Base-by-base conservation (phyloP, 2,329 filamentous ascomycete species). In the Alternaria burnsii region DNA sequence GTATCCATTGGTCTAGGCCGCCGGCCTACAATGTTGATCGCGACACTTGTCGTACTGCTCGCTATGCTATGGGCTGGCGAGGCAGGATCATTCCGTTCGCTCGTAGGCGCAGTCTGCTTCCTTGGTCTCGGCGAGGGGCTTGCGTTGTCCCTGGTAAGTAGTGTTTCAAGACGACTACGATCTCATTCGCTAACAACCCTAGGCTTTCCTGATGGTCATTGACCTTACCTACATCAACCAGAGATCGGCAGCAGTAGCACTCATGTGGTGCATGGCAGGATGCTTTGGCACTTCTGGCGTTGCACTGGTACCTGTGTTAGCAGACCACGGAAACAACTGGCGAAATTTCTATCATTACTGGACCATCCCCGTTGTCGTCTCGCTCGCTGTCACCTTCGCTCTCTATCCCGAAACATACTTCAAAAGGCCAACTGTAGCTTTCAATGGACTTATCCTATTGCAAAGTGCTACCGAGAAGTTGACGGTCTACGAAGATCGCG, bases 391-490 rank as follows among this genome's bases (percentile, higher is more conserved):
- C 2, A 67, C 70, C 1, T 72, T 78, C 30, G 61, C 78, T 22
- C 70, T 76, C 12, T 75, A 70, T 22, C 78, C 78, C 0, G 80
- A 81, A 47, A 81, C 78, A 1, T 81, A 78, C 62, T 82, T 81
- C 68, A 71, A 78, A 52, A 74, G 80, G 1, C 80, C 80, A 0
- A 76, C 76, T 0, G 72, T 82, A 9, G 79, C 80, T 6, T 80
- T 80, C 41, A 75, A 81, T 59, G 80, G 80, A 2, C 76, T 77
- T 22, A 78, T 81, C 5, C 57, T 81, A 4, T 52, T 78, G 1
- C 79, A 81, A 59, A 75, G 69, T 14, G 74, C 73, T 3, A 76
- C 76, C 0, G 80, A 81, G 61, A 80, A 77, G 55, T 68, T 80
- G 12, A 74, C 70, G 6, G 71, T 81, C 26, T 81, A 78, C 64